Evolutionary conservation across 1,139 yeast species (phyloP), one percentile per base, ranked within the genome.

Genomic region (Pichia sp.): DNA sequence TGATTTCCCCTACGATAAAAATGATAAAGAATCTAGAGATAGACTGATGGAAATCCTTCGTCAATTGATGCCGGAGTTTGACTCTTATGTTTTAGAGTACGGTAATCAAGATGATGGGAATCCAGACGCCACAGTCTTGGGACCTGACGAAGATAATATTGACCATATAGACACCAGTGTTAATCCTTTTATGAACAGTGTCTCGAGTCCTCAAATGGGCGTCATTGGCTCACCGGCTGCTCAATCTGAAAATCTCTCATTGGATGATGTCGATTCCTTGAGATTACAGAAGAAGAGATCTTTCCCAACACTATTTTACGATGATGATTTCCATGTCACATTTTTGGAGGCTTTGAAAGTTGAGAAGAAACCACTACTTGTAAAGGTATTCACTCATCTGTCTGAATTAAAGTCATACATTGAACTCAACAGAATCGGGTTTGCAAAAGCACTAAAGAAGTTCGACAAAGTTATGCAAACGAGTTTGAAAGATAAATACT

Each of bases 391-490:
- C 62, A 88, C 91, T 10, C 67, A 75, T 18, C 64, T 87, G 25
- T 78, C 87, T n/a, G 96, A 88, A 57, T 68, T 88, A 49, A 78
- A 82, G 51, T 83, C 94, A 11, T 88, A 64, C 55, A 68, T 83
- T 36, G 94, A 86, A 52, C 67, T 88, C 49, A 88, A 88, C 64
- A 72, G 71, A 47, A 84, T 94, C 23, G 97, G 96, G 6, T 85
- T 88, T 60, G 72, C 83, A 31, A 88, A 88, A 60, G 88, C 87
- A 33, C 68, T 87, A 48, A 88, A 88, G 56, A 88, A 88, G 62
- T 88, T 84, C 56, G 96, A 88, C 60, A 88, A 88, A 56, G 78
- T 84, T 15, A 66, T 87, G 49, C 72, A 72, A 44, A 74, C 83
- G 30, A 58, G 71, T 26, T 63, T 84, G 39, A 77, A 77, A 49